A percentile compares a stretch with the other conserved stretches of the same genome.
These are phyloP conservation scores for Sporothrix sp. DNA, from an alignment of 2,329 filamentous ascomycete genomes.

Conservation along the genomic window DNA sequence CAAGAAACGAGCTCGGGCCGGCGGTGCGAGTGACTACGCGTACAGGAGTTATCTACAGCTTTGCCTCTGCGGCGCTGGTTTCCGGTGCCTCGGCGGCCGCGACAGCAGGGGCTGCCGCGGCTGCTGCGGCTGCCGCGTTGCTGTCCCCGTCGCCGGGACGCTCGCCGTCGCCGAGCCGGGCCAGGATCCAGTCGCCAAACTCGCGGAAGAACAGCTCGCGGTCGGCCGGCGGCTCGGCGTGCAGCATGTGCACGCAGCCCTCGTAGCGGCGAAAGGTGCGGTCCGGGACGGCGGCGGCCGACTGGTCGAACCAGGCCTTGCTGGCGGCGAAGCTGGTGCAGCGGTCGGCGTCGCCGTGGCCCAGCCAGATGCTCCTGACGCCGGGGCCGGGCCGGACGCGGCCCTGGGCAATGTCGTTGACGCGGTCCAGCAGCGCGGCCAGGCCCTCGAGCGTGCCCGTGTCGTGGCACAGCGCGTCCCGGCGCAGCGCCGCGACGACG, in stretches of 20 bases:
- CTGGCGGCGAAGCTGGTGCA: slow-evolving; percentile 57
- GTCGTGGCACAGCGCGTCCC: slow-evolving; percentile 67
- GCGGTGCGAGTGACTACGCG: too few species aligned
- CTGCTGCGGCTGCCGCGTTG: neutral
- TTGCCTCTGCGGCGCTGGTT: too few species aligned
- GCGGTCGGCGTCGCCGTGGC: slow-evolving; percentile 67
- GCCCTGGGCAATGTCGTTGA: slow-evolving; percentile 48
- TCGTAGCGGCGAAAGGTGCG: slow-evolving; percentile 64
- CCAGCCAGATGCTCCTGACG: slow-evolving; percentile 59
- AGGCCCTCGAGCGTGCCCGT: slow-evolving; percentile 75
- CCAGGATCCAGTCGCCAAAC: slow-evolving; percentile 56
- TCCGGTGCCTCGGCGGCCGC: neutral
- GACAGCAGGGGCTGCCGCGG: neutral
- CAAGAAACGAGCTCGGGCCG: too few species aligned
- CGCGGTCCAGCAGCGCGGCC: slow-evolving; percentile 67
- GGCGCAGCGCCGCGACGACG: slow-evolving; percentile 48
- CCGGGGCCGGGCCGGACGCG: slow-evolving; percentile 39
- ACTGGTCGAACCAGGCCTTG: slow-evolving; percentile 49
- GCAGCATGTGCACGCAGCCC: slow-evolving; percentile 68
- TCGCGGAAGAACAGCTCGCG: slow-evolving; percentile 48
- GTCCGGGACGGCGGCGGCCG: slow-evolving; percentile 48
- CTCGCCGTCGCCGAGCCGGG: slow-evolving; percentile 28
- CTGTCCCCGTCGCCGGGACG: too few species aligned
- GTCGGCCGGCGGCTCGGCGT: slow-evolving; percentile 42
- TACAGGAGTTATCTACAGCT: too few species aligned